Evolutionary conservation across 2,329 filamentous ascomycete species (phyloP).

Genomic region (Hypoxylon sp.): DNA sequence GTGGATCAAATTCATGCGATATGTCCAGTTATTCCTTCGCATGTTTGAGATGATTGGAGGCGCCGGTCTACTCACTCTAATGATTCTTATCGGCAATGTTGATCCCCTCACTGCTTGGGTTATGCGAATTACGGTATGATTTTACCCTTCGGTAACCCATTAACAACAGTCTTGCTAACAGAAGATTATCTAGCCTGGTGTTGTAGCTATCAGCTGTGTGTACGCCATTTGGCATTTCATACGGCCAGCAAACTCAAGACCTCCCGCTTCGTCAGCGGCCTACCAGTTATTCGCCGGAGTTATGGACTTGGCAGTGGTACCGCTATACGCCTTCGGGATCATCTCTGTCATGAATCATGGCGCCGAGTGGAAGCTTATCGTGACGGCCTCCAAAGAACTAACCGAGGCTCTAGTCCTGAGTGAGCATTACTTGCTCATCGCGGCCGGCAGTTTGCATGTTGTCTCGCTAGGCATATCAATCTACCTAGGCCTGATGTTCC

Average conservation of each 20-base stretch:
- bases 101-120: constrained; percentile 79
- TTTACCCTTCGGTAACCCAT: background rate
- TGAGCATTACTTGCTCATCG: constrained; percentile 77
- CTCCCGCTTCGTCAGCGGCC: constrained; percentile 85
- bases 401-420: constrained; percentile 73
- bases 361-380: constrained; percentile 75
- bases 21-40: constrained; percentile 78
- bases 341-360: constrained; percentile 63
- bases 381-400: constrained; percentile 67
- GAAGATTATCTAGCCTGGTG: constrained; percentile 72
- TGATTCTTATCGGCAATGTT: constrained; percentile 81
- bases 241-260: constrained; percentile 77
- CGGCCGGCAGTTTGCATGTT: constrained; percentile 76
- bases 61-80: constrained; percentile 78
- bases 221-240: constrained; percentile 88
- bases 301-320: constrained; percentile 73
- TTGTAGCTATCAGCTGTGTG: constrained; percentile 77
- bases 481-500: constrained; percentile 84
- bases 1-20: constrained; percentile 78
- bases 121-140: constrained; percentile 79
- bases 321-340: constrained; percentile 70
- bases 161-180: constrained; percentile 36
- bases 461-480: constrained; percentile 78
- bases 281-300: constrained; percentile 89
- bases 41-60: constrained; percentile 77